Evolutionary conservation across 169 alveolate genomes (phyloP), one percentile per base, ranked within the genome.

Genomic region (Neospora caninum): DNA sequence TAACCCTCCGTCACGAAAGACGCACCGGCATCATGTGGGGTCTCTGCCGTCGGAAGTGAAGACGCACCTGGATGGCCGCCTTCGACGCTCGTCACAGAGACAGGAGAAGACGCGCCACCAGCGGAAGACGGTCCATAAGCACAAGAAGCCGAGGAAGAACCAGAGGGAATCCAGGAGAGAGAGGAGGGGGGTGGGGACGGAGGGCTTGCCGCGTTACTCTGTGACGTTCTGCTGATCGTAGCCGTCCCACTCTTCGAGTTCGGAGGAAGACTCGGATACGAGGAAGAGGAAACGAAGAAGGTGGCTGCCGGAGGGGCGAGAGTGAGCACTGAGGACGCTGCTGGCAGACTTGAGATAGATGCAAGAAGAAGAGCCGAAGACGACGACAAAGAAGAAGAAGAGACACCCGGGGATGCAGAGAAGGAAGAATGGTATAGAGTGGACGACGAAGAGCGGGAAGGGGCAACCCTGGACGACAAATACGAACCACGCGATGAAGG

Each of bases 301-400:
- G 20, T 18, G 86, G n/a, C 31, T n/a, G 86, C 45, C 22, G 86
- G 86, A n/a, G 86, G 86, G 27, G 86, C 39, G 45, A 78, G 86
- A 10, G 86, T 78, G 43, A 78, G 86, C 86, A 78, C 86, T 20
- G 86, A 78, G 43, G 86, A 78, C 43, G 86, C 86, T 4, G 43
- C 86, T 4, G 86, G 86, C 49, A 78, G 42, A 22, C 86, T 38
- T 6, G 86, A 78, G 31, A 78, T 78, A 10, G 86, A 13, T 25
- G 86, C 45, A 43, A 78, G 86, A 10, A 78, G 39, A n/a, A 29
- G 45, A n/a, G 42, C 86, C 34, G 73, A 64, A 13, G 86, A 78
- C 9, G 86, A 78, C 42, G 86, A 78, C 49, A 78, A n/a, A 78
- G 86, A 78, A 78, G 86, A n/a, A 43, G 86, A 4, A 64, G 73